Percentiles rank a stretch among this genome's conserved stretches.
These are phyloP conservation scores for Marsdenia floribunda DNA, from an alignment of 257 asterid genomes.

Conservation along the genomic window DNA sequence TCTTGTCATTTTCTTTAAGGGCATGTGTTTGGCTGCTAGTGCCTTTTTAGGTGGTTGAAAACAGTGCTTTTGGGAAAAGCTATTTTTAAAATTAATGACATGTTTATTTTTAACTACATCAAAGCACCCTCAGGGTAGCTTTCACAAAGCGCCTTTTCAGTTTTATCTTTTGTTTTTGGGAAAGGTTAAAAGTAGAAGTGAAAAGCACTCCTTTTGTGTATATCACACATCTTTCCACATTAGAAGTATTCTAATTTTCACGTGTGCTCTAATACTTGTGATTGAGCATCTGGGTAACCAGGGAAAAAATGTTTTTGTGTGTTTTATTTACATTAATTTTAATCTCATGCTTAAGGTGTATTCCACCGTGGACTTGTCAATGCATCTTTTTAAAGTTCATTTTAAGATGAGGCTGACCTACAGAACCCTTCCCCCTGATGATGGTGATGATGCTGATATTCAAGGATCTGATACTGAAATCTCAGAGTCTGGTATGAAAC, in stretches of 20 bases:
- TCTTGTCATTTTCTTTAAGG: too few species aligned
- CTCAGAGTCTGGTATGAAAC: constrained; percentile 41
- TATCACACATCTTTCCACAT: not conserved
- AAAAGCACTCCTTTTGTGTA: not conserved
- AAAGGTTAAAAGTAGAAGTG: too few species aligned
- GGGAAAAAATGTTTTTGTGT: not conserved
- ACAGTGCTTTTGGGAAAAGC: too few species aligned
- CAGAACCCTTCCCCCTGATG: constrained; percentile 59
- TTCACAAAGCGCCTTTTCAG: too few species aligned
- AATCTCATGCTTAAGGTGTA: constrained; percentile 51
- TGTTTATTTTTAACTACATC: too few species aligned
- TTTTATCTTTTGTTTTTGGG: too few species aligned
- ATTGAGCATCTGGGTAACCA: not conserved
- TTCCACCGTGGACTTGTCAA: constrained; percentile 70
- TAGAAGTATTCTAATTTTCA: not conserved
- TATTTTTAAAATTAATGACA: too few species aligned
- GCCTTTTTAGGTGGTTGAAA: too few species aligned
- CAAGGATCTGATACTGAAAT: constrained; percentile 42
- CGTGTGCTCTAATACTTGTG: not conserved
- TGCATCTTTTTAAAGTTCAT: constrained; percentile 72
- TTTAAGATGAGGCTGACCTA: constrained; percentile 83
- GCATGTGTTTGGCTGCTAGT: too few species aligned
- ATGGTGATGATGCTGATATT: constrained; percentile 49
- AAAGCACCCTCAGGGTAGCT: too few species aligned
- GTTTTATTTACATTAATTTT: not conserved